Conservation (phyloP, 768 basidiomycete species). For the Chalciporus chontae region DNA sequence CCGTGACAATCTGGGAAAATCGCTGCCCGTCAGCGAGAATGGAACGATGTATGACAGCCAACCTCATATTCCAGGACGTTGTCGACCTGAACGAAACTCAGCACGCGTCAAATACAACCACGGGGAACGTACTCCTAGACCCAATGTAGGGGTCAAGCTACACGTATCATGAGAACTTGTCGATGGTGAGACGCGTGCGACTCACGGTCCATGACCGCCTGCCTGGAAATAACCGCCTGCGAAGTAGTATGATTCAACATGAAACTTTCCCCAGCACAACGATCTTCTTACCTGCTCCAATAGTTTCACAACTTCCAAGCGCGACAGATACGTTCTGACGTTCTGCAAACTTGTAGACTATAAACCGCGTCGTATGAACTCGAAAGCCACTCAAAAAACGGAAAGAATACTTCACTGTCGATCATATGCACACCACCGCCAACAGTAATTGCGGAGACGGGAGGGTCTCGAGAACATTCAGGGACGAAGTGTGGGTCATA, state of each 20-base stretch:
- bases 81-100: conserved; percentile 34
- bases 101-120: neutral
- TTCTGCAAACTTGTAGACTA: conserved; percentile 8
- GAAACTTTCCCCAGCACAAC: too few relatives aligned
- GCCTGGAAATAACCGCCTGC: conserved; percentile 46
- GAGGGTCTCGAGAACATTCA: too few relatives aligned
- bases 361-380: too few relatives aligned
- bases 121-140: too few relatives aligned
- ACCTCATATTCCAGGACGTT: conserved; percentile 42
- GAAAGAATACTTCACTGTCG: too few relatives aligned
- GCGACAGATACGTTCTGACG: conserved; percentile 12
- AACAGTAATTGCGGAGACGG: too few relatives aligned
- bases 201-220: conserved; percentile 40
- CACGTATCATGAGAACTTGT: too few relatives aligned
- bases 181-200: neutral
- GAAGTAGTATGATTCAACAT: neutral
- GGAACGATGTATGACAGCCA: neutral
- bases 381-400: too few relatives aligned
- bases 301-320: conserved; percentile 18
- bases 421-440: too few relatives aligned
- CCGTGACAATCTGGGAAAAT: conserved; percentile 35
- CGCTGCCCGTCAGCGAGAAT: neutral
- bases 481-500: too few relatives aligned
- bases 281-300: conserved; percentile 14
- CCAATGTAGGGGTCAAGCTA: too few relatives aligned